These are phyloP conservation scores for Echites panduratus DNA, from an alignment of 257 asterid genomes.

Conservation along the genomic window DNA sequence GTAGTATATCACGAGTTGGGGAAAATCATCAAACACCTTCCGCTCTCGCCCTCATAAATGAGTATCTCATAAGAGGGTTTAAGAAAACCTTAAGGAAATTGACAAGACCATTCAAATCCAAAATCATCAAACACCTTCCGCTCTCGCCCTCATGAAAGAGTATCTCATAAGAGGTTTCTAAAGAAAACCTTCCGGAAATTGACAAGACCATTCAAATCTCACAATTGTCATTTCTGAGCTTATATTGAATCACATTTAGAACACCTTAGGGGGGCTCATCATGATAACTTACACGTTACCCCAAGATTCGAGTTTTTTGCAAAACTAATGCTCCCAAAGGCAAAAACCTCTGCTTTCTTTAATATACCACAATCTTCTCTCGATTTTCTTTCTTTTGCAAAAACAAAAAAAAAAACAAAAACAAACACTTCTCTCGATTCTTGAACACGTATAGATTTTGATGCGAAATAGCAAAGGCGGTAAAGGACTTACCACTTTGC, in stretches of 20 bases:
- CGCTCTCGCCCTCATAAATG: not conserved
- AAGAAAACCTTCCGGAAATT: not conserved
- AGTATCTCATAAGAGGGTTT: not conserved
- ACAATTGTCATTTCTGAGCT: not conserved
- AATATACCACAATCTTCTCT: not conserved
- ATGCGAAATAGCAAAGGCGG: not conserved
- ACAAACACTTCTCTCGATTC: too few species aligned
- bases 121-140: not conserved
- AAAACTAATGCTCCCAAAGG: not conserved
- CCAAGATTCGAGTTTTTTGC: not conserved
- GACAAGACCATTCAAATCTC: not conserved
- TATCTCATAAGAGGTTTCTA: not conserved
- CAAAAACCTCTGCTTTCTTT: not conserved
- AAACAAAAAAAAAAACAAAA: too few species aligned
- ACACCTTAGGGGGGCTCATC: not conserved
- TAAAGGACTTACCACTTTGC: not conserved
- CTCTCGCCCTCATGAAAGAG: not conserved
- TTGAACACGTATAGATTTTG: not conserved
- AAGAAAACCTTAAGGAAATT: not conserved
- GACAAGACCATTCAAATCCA: not conserved
- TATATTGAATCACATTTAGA: not conserved
- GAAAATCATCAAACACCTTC: not conserved
- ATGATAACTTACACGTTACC: not conserved
- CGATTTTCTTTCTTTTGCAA: not conserved
- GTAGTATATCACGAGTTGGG: not conserved